These are phyloP conservation scores for Paspalum notatum DNA, from an alignment of 176 grass and related monocot genomes.

Conservation along the genomic window DNA sequence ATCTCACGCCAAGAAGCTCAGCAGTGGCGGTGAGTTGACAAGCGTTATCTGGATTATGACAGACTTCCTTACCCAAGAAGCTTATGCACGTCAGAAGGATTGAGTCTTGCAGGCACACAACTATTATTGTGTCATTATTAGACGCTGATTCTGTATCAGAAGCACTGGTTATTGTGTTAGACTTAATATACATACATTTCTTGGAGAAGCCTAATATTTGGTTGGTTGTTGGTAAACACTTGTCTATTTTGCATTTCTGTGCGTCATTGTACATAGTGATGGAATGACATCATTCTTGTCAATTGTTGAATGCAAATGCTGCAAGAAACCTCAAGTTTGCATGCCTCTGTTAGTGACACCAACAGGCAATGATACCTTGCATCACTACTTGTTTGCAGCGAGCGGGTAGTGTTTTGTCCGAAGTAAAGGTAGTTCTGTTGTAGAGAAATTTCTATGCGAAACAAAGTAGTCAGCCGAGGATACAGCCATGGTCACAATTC, in stretches of 20 bases:
- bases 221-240: not conserved
- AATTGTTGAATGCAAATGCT: not conserved
- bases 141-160: too few species aligned
- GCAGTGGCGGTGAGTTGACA: conserved; percentile 1
- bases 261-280: not conserved
- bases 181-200: too few species aligned
- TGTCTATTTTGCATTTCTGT: not conserved
- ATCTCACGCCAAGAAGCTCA: conserved; percentile 29
- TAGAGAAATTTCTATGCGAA: too few species aligned
- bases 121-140: too few species aligned
- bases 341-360: not conserved
- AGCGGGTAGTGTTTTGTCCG: too few species aligned
- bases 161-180: too few species aligned
- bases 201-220: not conserved
- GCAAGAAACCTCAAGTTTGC: not conserved
- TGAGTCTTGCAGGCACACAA: not conserved
- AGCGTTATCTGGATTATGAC: conserved; percentile 27
- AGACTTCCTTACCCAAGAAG: conserved; percentile 24
- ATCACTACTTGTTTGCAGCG: too few species aligned
- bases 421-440: too few species aligned
- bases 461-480: too few species aligned
- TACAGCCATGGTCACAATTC: too few species aligned
- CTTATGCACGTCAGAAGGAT: conserved; percentile 6
- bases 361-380: too few species aligned
- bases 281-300: not conserved